These are phyloP conservation scores for Funneliformis caledonium DNA, from an alignment of 371 early-diverging fungal genomes.

Conservation along the genomic window DNA sequence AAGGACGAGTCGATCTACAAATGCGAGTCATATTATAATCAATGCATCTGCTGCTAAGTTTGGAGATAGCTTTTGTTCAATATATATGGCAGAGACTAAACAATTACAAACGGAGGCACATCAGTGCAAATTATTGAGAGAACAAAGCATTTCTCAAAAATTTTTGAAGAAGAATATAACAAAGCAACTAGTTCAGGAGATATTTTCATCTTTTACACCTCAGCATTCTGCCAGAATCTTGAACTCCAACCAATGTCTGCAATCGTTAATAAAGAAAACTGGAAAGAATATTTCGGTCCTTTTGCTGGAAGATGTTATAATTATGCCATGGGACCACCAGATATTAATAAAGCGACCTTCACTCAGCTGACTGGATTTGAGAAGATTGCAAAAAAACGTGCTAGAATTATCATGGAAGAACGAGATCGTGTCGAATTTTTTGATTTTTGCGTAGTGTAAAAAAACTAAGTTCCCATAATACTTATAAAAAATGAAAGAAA, in stretches of 20 bases:
- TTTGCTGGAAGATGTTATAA: slow-evolving; percentile 40
- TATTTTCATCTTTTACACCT: slow-evolving; percentile 43
- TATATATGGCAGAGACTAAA: background rate
- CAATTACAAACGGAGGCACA: slow-evolving; percentile 37
- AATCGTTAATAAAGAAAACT: slow-evolving; percentile 40
- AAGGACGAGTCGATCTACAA: background rate
- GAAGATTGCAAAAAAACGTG: too few species aligned
- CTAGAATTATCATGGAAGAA: too few species aligned
- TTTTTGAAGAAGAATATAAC: slow-evolving; percentile 39
- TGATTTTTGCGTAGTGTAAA: background rate
- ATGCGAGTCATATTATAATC: background rate
- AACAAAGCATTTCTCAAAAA: slow-evolving; percentile 13
- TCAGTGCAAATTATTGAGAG: slow-evolving; percentile 43
- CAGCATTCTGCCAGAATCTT: background rate
- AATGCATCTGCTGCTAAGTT: background rate
- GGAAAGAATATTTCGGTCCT: slow-evolving; percentile 43
- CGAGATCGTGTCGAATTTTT: background rate
- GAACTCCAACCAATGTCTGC: slow-evolving; percentile 41
- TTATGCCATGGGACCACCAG: background rate
- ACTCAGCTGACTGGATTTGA: background rate
- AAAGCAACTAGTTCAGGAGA: slow-evolving; percentile 42
- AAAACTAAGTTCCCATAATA: too few species aligned
- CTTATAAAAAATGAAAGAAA: too few species aligned
- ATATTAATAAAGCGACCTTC: background rate
- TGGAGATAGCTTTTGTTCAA: background rate